Evolutionary conservation across 2,329 filamentous ascomycete species (phyloP).

Genomic region (Nemania abortiva): DNA sequence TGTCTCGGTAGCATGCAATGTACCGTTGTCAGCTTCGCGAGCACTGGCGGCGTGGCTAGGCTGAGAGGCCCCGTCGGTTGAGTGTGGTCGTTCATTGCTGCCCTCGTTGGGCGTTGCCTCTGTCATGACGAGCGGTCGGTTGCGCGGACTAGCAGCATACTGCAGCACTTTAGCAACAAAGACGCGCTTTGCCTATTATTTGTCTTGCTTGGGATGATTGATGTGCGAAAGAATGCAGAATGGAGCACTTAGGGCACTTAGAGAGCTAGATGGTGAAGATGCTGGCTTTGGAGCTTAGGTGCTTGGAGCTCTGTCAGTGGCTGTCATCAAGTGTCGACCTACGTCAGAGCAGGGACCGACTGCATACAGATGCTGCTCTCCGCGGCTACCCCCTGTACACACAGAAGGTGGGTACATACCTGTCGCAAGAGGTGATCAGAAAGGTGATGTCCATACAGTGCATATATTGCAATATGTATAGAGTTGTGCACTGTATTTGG

Average conservation of each 20-base stretch:
- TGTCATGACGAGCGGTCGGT: conserved; percentile 56
- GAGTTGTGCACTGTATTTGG: conserved; percentile 6
- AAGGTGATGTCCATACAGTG: conserved; percentile 10
- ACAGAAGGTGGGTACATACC: not conserved
- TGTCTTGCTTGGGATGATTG: conserved; percentile 12
- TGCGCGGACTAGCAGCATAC: conserved; percentile 46
- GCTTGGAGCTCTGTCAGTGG: conserved; percentile 3
- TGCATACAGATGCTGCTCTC: not conserved
- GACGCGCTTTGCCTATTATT: conserved; percentile 8
- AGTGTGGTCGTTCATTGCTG: conserved; percentile 40
- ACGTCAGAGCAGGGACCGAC: conserved; percentile 47
- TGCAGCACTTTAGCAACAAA: conserved; percentile 30
- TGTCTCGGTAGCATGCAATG: conserved; percentile 29
- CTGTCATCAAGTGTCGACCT: conserved; percentile 34
- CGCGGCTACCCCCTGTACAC: not conserved
- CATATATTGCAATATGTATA: not conserved
- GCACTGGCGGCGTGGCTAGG: conserved; percentile 25
- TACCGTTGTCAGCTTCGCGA: conserved; percentile 24
- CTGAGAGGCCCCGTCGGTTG: conserved; percentile 18
- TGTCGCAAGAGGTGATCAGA: not conserved
- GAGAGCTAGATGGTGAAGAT: not conserved
- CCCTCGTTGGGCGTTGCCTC: conserved; percentile 55
- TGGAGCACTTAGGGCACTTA: not conserved
- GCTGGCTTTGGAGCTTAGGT: conserved; percentile 9
- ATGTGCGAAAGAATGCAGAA: conserved; percentile 1